Base-by-base conservation (phyloP, 1,284 basidiomycete genomes). In the Ganoderma lingzhi region DNA sequence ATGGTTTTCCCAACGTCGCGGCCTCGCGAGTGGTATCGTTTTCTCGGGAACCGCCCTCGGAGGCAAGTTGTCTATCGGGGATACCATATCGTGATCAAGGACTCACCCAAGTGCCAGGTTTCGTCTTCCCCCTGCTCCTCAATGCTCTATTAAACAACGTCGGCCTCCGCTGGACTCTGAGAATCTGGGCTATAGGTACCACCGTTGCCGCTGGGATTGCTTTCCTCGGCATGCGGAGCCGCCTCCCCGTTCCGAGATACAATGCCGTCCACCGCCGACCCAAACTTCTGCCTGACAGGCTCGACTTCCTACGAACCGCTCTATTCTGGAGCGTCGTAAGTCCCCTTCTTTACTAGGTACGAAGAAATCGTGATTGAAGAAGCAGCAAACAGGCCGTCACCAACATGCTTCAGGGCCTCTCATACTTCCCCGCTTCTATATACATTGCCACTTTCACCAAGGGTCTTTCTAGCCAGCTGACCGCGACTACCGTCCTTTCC, bases 1-100 rank as follows among this genome's bases (percentile, higher is more conserved):
- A 62, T 75, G 75, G 73, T 76, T 76, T 63, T 70, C 73, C 1
- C 68, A 69, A 37, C 71, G 76, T 5, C 74, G 76, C 10, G 77
- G 77, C 5, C 71, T 79, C 12, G 77, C 78, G 0, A 71, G 73
- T 0, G 77, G 77, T 15, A 74, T 78, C 51, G 76, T 80, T 56
- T 79, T 78, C 63, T 74, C 77, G 1, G 77, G 78, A 1, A 75
- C 75, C 2, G 78, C 77, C 58, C 59, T 78, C 1, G 78, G 77
- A 35, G 77, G 77, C 73, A 19, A 14, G 35, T 28, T 23, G 12
- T 17, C 9, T 19, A 23, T 23, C 4, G 17, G 15, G 1, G 2
- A 10, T 17, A 10, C 23, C 19, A 12, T 10, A 10, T 14, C 5
- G 51, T n/a, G 30, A 39, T 32, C 15, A 30, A 30, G n/a, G n/a